Evolutionary conservation across 176 grass and related monocot genomes (phyloP).

Genomic region (Triticum monococcum): DNA sequence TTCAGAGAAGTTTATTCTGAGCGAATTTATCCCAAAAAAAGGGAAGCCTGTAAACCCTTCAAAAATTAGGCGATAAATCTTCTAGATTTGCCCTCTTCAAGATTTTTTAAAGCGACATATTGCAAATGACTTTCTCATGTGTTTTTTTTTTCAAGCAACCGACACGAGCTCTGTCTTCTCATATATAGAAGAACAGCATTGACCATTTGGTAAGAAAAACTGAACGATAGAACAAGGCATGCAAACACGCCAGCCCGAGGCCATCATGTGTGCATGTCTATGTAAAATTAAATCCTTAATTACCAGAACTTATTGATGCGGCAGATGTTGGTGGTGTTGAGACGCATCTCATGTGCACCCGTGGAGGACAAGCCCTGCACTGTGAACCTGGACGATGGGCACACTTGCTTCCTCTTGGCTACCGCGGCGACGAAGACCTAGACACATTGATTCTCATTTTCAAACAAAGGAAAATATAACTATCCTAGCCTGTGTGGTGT

Average conservation of each 20-base stretch:
- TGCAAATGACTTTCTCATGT: not conserved
- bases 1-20: not conserved
- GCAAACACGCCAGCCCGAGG: too few species aligned
- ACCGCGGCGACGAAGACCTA: slow-evolving; percentile 81
- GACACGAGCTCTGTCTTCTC: not conserved
- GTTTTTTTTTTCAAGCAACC: not conserved
- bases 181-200: too few species aligned
- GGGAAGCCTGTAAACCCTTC: too few species aligned
- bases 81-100: not conserved
- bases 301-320: slow-evolving; percentile 71
- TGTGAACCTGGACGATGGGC: slow-evolving; percentile 52
- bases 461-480: not conserved
- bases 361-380: not conserved
- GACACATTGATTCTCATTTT: not conserved
- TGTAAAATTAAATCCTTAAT: not conserved
- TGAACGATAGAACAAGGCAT: too few species aligned
- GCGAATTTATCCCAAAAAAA: not conserved
- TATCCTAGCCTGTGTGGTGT: not conserved
- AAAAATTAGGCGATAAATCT: not conserved
- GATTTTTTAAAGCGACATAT: not conserved
- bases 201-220: too few species aligned
- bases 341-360: not conserved
- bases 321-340: slow-evolving; percentile 28
- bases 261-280: too few species aligned
- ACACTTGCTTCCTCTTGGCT: slow-evolving; percentile 78